Evolutionary conservation across 2,329 filamentous ascomycete species (phyloP), one percentile per base, ranked within the genome.

Genomic region (Hymenoscyphus infarciens): DNA sequence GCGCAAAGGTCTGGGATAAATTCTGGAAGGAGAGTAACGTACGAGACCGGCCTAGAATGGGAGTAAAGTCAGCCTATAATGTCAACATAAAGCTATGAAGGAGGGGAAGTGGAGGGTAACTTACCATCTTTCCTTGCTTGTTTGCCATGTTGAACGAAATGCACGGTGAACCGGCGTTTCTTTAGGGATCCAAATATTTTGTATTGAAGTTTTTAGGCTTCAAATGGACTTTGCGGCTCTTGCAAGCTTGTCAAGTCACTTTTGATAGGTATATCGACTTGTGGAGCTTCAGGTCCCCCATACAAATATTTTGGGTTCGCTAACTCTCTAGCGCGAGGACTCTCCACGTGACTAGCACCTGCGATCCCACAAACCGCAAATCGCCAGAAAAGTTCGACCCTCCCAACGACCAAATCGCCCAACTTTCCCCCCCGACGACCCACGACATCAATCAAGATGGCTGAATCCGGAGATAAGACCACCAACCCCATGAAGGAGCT

Each of bases 401-500:
- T 65, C n/a, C n/a, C 59, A 55, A 60, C 56, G 33, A 63, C 53
- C 67, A 64, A 64, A 16, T 56, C 64, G 63, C 66, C 59, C 33
- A 56, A 62, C 39, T 55, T 59, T 42, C 35, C n/a, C 29, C 55
- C 31, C 45, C 66, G 60, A 65, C 65, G 63, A 65, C 58, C 22
- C 60, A 57, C 60, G 56, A 57, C 69, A 68, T 68, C 66, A 68
- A 64, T 69, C 68, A 70, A 66, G 69, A 78, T 80, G 81, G 84
- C 89, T 81, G 91, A 94, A 77, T 83, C 89, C 81, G 90, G 94
- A 76, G 83, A 86, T 76, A 97, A 98, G 87, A 80, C 85, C 80
- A 84, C 86, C 81, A 99, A 99, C 88, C 94, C 95, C 85, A 99
- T 99, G 95, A 91, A 93, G 86, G 94, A 99, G 86, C 91, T 98